A percentile compares a stretch with the other conserved stretches of the same genome.
Evolutionary conservation across 192 early-diverging fungal genomes (phyloP).

Genomic region (Mycoemilia scoparia): DNA sequence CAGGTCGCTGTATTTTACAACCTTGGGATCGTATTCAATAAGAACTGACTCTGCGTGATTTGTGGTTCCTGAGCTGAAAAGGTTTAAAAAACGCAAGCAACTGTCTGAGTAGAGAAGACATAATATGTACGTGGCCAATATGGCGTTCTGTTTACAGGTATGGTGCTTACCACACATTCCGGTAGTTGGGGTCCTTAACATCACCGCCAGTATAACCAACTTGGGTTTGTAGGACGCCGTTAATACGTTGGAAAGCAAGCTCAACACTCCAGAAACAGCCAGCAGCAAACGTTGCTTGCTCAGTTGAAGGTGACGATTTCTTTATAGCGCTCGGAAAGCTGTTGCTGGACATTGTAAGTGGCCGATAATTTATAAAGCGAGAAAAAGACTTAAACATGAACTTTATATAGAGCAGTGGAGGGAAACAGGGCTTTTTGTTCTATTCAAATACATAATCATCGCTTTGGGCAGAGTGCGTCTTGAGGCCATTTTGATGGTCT

Average conservation of each 20-base stretch:
- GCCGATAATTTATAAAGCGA: no score
- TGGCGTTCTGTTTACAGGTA: not conserved
- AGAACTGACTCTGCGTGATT: conserved; percentile 73
- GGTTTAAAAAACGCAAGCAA: not conserved
- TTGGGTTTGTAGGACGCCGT: conserved; percentile 27
- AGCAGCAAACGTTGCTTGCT: conserved; percentile 68
- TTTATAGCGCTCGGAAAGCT: no score
- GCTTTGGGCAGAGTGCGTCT: no score
- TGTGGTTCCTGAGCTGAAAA: conserved; percentile 38
- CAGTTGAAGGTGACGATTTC: no score
- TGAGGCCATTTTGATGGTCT: no score
- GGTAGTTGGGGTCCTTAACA: conserved; percentile 15
- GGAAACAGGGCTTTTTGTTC: no score
- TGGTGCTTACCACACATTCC: conserved; percentile 30
- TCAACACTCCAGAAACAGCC: conserved; percentile 83
- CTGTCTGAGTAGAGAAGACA: not conserved
- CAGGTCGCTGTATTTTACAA: conserved; percentile 55
- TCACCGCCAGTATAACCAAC: conserved; percentile 52
- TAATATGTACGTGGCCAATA: no score
- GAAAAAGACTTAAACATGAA: no score
- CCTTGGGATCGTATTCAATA: conserved; percentile 49
- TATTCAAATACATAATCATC: no score
- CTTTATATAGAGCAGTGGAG: no score
- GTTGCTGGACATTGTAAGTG: no score
- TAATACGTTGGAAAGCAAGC: conserved; percentile 23